Evolutionary conservation across 2,329 filamentous ascomycete species (phyloP), one percentile per base, ranked within the genome.

Genomic region (Aspergillus aculeatus): DNA sequence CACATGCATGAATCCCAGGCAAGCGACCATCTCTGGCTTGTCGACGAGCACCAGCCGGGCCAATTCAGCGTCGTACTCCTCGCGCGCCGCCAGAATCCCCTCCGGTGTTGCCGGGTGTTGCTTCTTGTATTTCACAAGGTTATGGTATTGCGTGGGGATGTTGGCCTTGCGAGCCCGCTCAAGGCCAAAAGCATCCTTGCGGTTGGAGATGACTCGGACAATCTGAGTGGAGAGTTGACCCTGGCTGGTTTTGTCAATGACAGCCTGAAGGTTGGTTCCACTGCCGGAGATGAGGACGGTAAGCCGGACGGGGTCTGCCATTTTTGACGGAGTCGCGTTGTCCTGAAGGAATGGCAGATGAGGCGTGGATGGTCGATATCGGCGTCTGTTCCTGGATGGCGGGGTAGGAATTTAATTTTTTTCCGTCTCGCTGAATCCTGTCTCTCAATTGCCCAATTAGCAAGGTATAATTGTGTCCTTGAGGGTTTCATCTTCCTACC

Each of bases 1-100:
- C 59, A 96, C 88, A 73, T 95, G 88, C 91, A 96, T 96, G 84
- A 90, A 96, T 2, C 92, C 92, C 3, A 90, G 88, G 66, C 92
- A 89, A 9, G 95, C 88, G 52, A 96, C 86, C 57, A 96, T 76
- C 57, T 93, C 85, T 0, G 92, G 91, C 59, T 76, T 76, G 63
- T 89, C 84, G 4, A 77, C 73, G 24, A 94, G 79, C 55, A 96
- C 83, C 61, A 88, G 81, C 47, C 82, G 75, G 0, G 91, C 90
- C 63, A 96, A 80, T 48, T 90, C 90, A 14, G 86, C 84, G 72
- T 96, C 92, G 74, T 95, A 96, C 56, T 81, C 81, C 50, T 82
- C 78, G 24, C 92, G 84, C 1, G 86, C 88, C 47, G 72, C 68
- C 60, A 77, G 72, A 6, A 80, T 71, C 5, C 80, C 77, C 41